Conservation (phyloP, 1,284 basidiomycete species). For the Leccinum ponderosum region DNA sequence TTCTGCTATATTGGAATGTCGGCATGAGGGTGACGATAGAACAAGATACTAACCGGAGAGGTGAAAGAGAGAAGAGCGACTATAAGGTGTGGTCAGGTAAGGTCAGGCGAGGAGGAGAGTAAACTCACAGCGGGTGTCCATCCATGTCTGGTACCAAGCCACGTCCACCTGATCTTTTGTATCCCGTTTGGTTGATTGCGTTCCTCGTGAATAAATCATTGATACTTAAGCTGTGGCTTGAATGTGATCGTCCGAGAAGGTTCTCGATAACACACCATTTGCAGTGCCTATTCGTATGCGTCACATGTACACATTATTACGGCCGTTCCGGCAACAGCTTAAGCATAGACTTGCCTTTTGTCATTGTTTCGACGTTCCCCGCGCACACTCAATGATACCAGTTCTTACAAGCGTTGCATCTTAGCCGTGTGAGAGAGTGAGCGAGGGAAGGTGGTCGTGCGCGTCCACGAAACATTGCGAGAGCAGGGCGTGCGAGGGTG, state of each 20-base stretch:
- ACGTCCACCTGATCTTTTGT: background rate
- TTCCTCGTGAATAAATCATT: too few relatives aligned
- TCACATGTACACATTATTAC: constrained; percentile 15
- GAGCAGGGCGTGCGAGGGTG: too few relatives aligned
- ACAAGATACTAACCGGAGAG: constrained; percentile 18
- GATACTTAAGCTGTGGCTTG: constrained; percentile 42
- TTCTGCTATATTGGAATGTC: constrained; percentile 23
- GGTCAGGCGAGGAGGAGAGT: too few relatives aligned
- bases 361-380: constrained; percentile 64
- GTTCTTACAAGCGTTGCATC: constrained; percentile 73
- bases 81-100: background rate
- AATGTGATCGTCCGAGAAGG: constrained; percentile 65
- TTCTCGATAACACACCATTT: constrained; percentile 56
- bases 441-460: too few relatives aligned
- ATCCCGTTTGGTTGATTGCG: too few relatives aligned
- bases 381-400: constrained; percentile 85
- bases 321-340: constrained; percentile 10
- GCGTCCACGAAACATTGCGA: too few relatives aligned
- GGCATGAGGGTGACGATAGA: background rate
- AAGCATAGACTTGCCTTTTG: constrained; percentile 49
- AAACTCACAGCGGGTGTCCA: constrained; percentile 19
- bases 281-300: constrained; percentile 61
- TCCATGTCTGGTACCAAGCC: constrained; percentile 18
- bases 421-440: constrained; percentile 28
- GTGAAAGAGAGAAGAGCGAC: constrained; percentile 7